Conservation (phyloP, 2,329 filamentous ascomycete species). For the Apiospora phragmitis region DNA sequence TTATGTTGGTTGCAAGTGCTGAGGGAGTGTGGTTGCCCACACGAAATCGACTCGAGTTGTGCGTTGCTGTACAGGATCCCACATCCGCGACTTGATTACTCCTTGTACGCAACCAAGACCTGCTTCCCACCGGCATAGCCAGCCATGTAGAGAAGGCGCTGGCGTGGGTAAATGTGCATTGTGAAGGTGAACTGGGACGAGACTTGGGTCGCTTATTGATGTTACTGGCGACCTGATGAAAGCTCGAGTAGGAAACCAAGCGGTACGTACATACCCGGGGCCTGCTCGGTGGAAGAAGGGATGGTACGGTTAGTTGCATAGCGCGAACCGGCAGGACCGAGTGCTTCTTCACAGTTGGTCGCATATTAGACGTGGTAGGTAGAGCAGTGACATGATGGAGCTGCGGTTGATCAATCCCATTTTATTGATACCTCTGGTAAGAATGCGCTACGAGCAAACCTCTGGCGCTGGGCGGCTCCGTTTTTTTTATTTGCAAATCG, state of each 20-base stretch:
- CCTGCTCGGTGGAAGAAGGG: neutral
- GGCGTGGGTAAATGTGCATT: neutral
- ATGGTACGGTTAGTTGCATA: neutral
- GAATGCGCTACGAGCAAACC: no score
- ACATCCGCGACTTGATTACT: neutral
- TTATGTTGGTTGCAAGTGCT: neutral
- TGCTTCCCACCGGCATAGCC: neutral
- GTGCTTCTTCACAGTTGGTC: no score
- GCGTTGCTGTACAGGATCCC: no score
- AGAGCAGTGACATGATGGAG: no score
- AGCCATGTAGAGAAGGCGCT: neutral
- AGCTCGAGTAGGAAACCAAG: neutral
- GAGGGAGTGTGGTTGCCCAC: neutral
- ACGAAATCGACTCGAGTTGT: neutral
- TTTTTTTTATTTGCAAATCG: no score
- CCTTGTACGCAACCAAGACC: neutral
- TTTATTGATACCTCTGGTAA: no score
- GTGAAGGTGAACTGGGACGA: neutral
- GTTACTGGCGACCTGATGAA: neutral
- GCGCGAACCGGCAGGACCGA: neutral
- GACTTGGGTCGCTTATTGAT: neutral
- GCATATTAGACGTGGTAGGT: no score
- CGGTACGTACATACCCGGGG: neutral
- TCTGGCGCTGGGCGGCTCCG: no score
- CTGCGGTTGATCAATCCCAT: no score